A percentile compares a stretch with the other conserved stretches of the same genome.
Evolutionary conservation across 2,329 filamentous ascomycete genomes (phyloP).

Genomic region (Coleophoma eucalyptorum): DNA sequence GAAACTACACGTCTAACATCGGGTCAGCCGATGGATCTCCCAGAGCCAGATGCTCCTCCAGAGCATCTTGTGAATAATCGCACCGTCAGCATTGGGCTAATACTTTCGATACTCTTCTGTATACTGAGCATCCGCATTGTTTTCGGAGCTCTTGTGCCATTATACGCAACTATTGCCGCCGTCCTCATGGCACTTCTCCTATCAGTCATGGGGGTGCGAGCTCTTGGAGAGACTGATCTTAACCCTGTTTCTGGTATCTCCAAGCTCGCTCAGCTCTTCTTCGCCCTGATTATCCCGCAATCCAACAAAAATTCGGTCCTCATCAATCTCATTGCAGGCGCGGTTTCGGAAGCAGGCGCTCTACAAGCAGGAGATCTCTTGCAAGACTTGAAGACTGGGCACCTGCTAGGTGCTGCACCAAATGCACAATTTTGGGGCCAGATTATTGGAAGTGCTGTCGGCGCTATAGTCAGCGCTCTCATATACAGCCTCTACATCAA

Average conservation of each 20-base stretch:
- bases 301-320: slow-evolving; percentile 81
- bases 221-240: slow-evolving; percentile 79
- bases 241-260: slow-evolving; percentile 96
- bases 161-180: slow-evolving; percentile 70
- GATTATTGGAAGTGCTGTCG: slow-evolving; percentile 82
- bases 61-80: slow-evolving; percentile 75
- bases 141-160: slow-evolving; percentile 79
- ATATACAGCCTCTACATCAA: slow-evolving; percentile 89
- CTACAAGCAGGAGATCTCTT: slow-evolving; percentile 94
- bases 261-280: slow-evolving; percentile 93
- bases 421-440: slow-evolving; percentile 97
- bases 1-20: background rate
- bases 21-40: slow-evolving; percentile 19
- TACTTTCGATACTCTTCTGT: slow-evolving; percentile 75
- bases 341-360: slow-evolving; percentile 79
- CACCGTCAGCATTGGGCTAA: slow-evolving; percentile 70
- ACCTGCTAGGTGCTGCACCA: slow-evolving; percentile 85
- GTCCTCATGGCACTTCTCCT: slow-evolving; percentile 81
- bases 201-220: slow-evolving; percentile 70
- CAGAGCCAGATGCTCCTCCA: slow-evolving; percentile 71
- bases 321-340: slow-evolving; percentile 92
- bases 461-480: slow-evolving; percentile 79
- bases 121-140: slow-evolving; percentile 76
- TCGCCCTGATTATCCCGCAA: slow-evolving; percentile 82
- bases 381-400: slow-evolving; percentile 95